Evolutionary conservation across 805 yeast species (phyloP), one percentile per base, ranked within the genome.

Genomic region (Candida arabinofermentans): DNA sequence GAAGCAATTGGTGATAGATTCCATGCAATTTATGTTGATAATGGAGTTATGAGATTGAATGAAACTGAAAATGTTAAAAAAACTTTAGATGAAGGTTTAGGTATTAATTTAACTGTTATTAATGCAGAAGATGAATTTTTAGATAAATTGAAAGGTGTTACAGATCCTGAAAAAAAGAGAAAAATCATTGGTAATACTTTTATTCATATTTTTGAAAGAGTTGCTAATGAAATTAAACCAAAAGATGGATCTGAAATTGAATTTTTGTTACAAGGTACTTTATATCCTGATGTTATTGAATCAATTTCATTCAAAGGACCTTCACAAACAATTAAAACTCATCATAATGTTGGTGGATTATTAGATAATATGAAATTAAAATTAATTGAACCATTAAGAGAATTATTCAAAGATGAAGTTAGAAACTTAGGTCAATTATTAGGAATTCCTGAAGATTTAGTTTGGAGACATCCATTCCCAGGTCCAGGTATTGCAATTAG

Each of bases 401-500:
- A 93, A 75, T 78, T 93, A 60, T 93, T 93, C 79, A 93, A 93
- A 72, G 99, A 93, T 67, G 99, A 93, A 76, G 99, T 93, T 44
- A 88, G 99, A 70, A 86, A 83, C 57, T 74, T 93, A 55, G 99
- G 99, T 70, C 87, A 88, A 72, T 70, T 93, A 40, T 72, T 93
- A 71, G 96, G 96, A 38, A 91, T 93, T 57, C 95, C 97, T 27
- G 93, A 87, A 62, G 98, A 93, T 57, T 77, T 93, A 56, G 98
- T 93, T 54, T 91, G 98, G 98, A 87, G 99, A 77, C 99, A 93
- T 66, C 99, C 99, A 43, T 93, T 93, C 95, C 99, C 99, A 58
- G 99, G 99, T 65, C 99, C 99, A 65, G 99, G 99, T 74, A 86
- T 93, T 63, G 99, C 97, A 55, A 93, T 93, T 66, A 84, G 99